These are phyloP conservation scores for Drechslerella coelobrocha DNA, from an alignment of 2,329 filamentous ascomycete species.

Conservation along the genomic window DNA sequence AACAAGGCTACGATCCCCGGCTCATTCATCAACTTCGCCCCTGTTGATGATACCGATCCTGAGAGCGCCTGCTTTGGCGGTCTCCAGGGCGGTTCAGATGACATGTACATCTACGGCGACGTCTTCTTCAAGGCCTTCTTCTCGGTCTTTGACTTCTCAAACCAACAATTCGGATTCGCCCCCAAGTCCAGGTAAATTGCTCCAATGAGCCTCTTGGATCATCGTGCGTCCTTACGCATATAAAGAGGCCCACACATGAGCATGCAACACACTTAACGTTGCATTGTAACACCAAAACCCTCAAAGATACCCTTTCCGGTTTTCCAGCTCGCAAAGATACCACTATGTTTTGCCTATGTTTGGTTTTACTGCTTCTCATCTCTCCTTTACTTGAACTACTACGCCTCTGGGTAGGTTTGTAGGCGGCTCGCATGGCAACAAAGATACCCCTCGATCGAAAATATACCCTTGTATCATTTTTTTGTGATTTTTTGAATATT, in stretches of 20 bases:
- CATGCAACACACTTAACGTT: too few relatives aligned
- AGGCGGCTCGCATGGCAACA: not conserved
- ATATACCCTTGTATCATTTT: conserved; percentile 15
- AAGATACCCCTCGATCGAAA: conserved; percentile 43
- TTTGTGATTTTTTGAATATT: not conserved
- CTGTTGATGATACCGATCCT: conserved; percentile 60
- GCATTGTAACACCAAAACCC: too few relatives aligned
- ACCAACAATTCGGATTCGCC: conserved; percentile 63
- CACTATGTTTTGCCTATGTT: conserved; percentile 18
- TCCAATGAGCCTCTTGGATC: too few relatives aligned
- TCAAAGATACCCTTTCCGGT: too few relatives aligned
- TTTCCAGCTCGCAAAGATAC: conserved; percentile 28
- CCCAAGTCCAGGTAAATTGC: conserved; percentile 54
- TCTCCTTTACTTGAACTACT: conserved; percentile 24
- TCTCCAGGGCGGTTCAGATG: conserved; percentile 65
- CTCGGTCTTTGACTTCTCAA: conserved; percentile 71
- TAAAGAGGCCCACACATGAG: too few relatives aligned
- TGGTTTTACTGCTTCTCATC: conserved; percentile 1
- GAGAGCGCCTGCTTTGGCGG: conserved; percentile 79
- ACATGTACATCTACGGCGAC: conserved; percentile 75
- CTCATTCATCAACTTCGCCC: conserved; percentile 65
- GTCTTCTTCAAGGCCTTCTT: conserved; percentile 80
- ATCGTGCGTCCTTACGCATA: too few relatives aligned
- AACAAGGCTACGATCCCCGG: conserved; percentile 65
- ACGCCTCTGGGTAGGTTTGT: conserved; percentile 35